These are phyloP conservation scores for Pulveroboletus ravenelii DNA, from an alignment of 768 basidiomycete species.

Conservation along the genomic window DNA sequence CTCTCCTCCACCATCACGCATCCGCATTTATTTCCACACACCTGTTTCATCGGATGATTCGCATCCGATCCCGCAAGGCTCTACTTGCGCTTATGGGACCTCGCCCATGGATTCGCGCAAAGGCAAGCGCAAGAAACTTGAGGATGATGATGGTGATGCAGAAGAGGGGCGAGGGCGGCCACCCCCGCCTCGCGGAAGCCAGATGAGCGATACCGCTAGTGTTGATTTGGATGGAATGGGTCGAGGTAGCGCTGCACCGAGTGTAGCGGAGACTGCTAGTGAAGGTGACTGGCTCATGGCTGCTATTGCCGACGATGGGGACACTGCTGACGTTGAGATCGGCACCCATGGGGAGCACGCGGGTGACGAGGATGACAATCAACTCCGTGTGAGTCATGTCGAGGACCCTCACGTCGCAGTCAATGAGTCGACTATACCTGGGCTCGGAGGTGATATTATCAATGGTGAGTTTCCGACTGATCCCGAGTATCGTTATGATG, in stretches of 20 bases:
- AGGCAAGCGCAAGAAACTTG: conserved; percentile 85
- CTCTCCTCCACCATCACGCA: conserved; percentile 65
- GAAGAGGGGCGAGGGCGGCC: conserved; percentile 68
- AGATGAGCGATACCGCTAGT: conserved; percentile 52
- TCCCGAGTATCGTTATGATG: conserved; percentile 37
- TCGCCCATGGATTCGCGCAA: conserved; percentile 59
- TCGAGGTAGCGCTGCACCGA: conserved; percentile 60
- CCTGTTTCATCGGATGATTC: conserved; percentile 80
- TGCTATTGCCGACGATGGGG: conserved; percentile 70
- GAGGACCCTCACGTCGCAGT: conserved; percentile 37
- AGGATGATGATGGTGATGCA: conserved; percentile 79
- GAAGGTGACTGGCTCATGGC: conserved; percentile 90
- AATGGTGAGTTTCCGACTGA: conserved; percentile 52
- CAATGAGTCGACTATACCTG: conserved; percentile 30
- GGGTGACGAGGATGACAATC: conserved; percentile 43
- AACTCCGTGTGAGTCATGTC: conserved; percentile 39
- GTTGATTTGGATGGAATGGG: conserved; percentile 55
- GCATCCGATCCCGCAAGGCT: conserved; percentile 64
- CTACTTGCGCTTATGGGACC: conserved; percentile 36
- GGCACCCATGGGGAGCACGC: conserved; percentile 47
- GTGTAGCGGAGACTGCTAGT: conserved; percentile 55
- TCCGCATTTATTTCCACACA: conserved; percentile 90
- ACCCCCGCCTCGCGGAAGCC: conserved; percentile 47
- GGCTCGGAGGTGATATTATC: conserved; percentile 31
- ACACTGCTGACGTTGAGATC: conserved; percentile 51